Evolutionary conservation across 805 yeast species (phyloP), one percentile per base, ranked within the genome.

Genomic region (Metschnikowia matae): DNA sequence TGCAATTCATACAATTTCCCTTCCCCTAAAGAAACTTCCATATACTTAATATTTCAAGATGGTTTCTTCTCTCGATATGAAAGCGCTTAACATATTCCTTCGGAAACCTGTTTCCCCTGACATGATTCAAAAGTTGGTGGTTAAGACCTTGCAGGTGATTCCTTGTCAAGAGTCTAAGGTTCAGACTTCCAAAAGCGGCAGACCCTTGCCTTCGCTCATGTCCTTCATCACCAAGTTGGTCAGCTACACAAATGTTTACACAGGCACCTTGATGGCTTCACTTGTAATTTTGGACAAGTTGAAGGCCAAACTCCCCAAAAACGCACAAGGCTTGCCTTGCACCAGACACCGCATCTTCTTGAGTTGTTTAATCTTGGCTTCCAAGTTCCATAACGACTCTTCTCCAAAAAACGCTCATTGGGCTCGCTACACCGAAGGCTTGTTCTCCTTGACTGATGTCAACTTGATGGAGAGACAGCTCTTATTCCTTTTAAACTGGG

Each of bases 401-500:
- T 82, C 88, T 11, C 90, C 92, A 53, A 82, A 84, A 62, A 87
- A 87, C 68, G 74, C 75, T 56, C 90, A 86, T 66, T 87, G 95
- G 95, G 83, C 89, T 38, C 79, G 77, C 58, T 84, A 84, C 67
- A 84, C 92, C 5, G 90, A 86, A 60, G 89, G 88, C 2, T 72
- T 87, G 39, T 85, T 87, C 68, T 70, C 75, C 43, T 67, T 77
- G 49, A 82, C 82, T 54, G 95, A 87, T 64, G 81, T 87, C 56
- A 86, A 85, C 65, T 71, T 85, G 54, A 87, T 87, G 90, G 95
- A 87, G 68, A 79, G 89, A 63, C 92, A 87, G 66, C 70, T 87
- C 52, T 71, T 86, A 47, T 81, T 75, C 61, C 71, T 86, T 46
- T 69, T 87, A 62, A 78, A 85, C 66, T 87, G 91, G 90, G 85